Evolutionary conservation across 495 filamentous ascomycete species (phyloP), one percentile per base, ranked within the genome.

Genomic region (Aspergillus baeticus): DNA sequence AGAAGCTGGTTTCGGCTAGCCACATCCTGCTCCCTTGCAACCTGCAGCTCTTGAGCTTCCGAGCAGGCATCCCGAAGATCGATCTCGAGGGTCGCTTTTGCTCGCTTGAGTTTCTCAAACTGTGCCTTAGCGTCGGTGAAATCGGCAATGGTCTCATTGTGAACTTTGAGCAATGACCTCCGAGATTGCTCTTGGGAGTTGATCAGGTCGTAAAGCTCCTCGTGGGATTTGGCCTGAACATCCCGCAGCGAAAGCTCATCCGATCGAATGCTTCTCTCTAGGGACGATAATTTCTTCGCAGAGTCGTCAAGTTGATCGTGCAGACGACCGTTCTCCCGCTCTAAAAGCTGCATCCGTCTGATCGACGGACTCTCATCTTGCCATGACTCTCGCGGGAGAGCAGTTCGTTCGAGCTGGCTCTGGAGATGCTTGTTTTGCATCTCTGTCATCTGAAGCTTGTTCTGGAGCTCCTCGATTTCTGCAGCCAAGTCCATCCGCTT

Each of bases 241-340:
- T 98, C 94, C 39, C 92, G 88, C 35, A 96, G 74, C 10, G 90
- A 92, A 13, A 98, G 78, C 63, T 96, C 87, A n/a, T 94, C 95
- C 23, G 85, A 88, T 37, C 84, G 88, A 47, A 98, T 85, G 36
- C 85, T 89, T 63, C 89, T 90, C 70, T 98, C 94, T 21, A 98
- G 73, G 2, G 88, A 82, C 5, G 94, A 96, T 18, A 97, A 88
- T 72, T 96, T 96, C 78, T 92, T 92, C 7, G 89, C 78, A 2
- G 94, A 97, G 66, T 97, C 91, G 68, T 98, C 94, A 5, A 98
- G 86, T 78, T 95, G 88, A 57, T 96, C 92, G 62, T 98, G 93
- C 14, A 98, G 81, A 51, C 93, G 84, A 68, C 80, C 90, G 71
- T 98, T 98, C 58, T 89, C 94, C 56, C 91, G 87, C 67, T 98